Percentiles rank a stretch among this genome's conserved stretches.
phyloP scores from a whole-genome alignment of 805 yeast genomes.

The Peterozyma toletana region DNA sequence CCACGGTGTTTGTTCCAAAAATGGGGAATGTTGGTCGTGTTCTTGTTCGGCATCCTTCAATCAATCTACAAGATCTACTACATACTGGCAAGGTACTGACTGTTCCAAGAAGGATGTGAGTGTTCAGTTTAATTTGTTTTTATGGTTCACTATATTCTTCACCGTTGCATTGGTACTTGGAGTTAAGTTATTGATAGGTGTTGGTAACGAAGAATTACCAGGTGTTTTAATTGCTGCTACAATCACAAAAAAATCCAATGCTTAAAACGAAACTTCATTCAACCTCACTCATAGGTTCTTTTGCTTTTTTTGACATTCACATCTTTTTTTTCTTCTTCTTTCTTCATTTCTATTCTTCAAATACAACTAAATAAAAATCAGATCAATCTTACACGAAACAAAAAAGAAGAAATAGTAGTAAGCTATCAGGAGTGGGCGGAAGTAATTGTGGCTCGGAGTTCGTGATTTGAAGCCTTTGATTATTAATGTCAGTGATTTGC shows the following conservation, averaged over 20 bases:
- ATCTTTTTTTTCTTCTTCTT: background rate
- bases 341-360: background rate
- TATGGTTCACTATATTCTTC: slow-evolving; percentile 56
- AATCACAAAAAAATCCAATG: slow-evolving; percentile 28
- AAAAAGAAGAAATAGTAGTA: background rate
- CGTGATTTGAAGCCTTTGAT: background rate
- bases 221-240: slow-evolving; percentile 62
- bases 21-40: slow-evolving; percentile 42
- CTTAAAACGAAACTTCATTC: slow-evolving; percentile 7
- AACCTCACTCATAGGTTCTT: background rate
- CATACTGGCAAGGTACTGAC: slow-evolving; percentile 48
- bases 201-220: slow-evolving; percentile 60
- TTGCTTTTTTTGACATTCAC: background rate
- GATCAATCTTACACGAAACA: background rate
- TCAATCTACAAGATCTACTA: slow-evolving; percentile 34
- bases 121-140: slow-evolving; percentile 56
- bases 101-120: slow-evolving; percentile 67
- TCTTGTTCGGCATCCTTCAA: slow-evolving; percentile 37
- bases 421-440: background rate
- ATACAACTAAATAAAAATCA: background rate
- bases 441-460: too few relatives aligned
- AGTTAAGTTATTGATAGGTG: slow-evolving; percentile 40
- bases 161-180: slow-evolving; percentile 39
- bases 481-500: background rate
- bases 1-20: slow-evolving; percentile 45